Conservation (phyloP, 306 rosid species). For the Crataegus laevigata region DNA sequence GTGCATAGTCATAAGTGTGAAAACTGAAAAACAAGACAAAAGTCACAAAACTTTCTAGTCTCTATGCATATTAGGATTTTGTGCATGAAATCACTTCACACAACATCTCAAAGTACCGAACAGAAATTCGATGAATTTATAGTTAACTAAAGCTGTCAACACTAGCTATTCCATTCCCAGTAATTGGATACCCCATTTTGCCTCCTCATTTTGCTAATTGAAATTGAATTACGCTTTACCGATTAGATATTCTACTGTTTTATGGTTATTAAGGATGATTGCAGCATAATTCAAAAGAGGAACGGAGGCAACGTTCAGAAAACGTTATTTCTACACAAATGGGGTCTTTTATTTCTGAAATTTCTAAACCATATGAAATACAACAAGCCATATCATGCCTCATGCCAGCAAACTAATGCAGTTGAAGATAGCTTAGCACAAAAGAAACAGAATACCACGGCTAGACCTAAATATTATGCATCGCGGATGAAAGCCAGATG, state of each 20-base stretch:
- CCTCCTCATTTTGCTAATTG: background rate
- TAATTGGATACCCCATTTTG: background rate
- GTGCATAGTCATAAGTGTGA: constrained; percentile 87
- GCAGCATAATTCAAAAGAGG: background rate
- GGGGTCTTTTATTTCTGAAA: background rate
- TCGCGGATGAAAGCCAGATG: background rate
- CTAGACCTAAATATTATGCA: background rate
- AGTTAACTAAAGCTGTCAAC: background rate
- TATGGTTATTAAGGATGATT: background rate
- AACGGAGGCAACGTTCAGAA: background rate
- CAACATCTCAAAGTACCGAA: background rate
- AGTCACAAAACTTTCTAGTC: background rate
- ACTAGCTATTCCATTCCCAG: background rate
- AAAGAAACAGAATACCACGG: background rate
- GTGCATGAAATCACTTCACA: background rate
- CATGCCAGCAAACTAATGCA: background rate
- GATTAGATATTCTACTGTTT: background rate
- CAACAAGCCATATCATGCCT: background rate
- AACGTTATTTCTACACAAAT: background rate
- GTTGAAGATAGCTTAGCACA: background rate
- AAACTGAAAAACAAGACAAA: constrained; percentile 46
- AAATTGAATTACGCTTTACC: background rate
- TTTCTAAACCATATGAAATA: background rate
- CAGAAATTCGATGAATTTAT: background rate
- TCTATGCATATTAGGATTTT: background rate